Conservation (phyloP, 192 early-diverging fungal genomes). For the Backusella macrospora region DNA sequence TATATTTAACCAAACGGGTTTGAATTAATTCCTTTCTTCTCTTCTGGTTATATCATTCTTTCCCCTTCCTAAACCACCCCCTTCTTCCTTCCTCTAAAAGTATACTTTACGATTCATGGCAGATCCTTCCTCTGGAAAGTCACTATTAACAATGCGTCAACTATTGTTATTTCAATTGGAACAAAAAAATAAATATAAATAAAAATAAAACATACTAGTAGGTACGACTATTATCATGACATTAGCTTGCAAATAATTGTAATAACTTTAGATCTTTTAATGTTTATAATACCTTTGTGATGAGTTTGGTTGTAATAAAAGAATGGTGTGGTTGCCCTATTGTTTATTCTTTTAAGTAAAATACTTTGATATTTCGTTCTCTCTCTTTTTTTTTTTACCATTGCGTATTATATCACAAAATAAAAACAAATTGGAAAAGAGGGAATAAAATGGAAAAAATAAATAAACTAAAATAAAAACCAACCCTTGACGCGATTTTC, state of each 20-base stretch:
- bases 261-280: background rate
- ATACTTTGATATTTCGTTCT: no score
- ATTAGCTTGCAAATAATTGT: background rate
- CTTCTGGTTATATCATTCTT: no score
- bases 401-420: no score
- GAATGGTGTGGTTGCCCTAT: slow-evolving; percentile 29
- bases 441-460: no score
- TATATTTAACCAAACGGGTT: background rate
- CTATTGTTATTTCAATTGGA: background rate
- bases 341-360: no score
- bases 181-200: background rate
- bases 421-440: no score
- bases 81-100: background rate
- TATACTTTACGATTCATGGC: slow-evolving; percentile 31
- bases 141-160: slow-evolving; percentile 4
- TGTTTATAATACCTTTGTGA: slow-evolving; percentile 16
- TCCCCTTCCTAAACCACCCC: background rate
- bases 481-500: no score
- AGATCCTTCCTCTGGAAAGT: slow-evolving; percentile 20
- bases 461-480: no score
- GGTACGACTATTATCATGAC: slow-evolving; percentile 12
- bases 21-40: background rate
- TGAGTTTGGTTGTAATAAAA: slow-evolving; percentile 19
- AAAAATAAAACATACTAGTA: slow-evolving; percentile 27
- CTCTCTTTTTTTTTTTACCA: no score